Evolutionary conservation across 1,284 basidiomycete species (phyloP), one percentile per base, ranked within the genome.

Genomic region (Limonomyces culmigenus): DNA sequence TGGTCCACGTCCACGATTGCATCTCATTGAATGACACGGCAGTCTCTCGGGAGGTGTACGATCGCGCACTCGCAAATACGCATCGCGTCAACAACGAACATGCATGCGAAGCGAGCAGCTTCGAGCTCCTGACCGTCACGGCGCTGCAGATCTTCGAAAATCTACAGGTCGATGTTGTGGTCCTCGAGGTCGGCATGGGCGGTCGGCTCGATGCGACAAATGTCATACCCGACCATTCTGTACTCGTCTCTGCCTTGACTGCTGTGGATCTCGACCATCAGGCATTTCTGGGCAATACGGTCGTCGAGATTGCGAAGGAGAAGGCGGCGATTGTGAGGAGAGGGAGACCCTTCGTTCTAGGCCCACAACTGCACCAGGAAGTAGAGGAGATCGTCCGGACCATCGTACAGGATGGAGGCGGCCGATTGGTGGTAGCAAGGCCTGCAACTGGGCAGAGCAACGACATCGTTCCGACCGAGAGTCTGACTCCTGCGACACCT

Each of bases 111-210:
- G 69, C 77, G n/a, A 85, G 67, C 37, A 69, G 60, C 42, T 96
- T 96, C 52, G 92, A 95, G 57, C 49, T 89, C n/a, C 65, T 88
- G 39, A 84, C 89, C 0, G 63, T 81, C 39, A 78, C 75, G 0
- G 88, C 83, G 0, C 70, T 85, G 34, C 56, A 63, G 33, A 54
- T 83, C 32, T 88, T 89, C 50, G 80, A 89, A 46, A 59, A 60
- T 3, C 59, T 56, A 0, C 42, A 58, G 15, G 65, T 92, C 1
- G 89, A 96, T 47, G 52, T 97, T 13, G 77, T 84, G 33, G 69
- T 98, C 3, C 58, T 97, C 35, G 93, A 98, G 58, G 93, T 92
- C 5, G 95, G 93, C 0, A 78, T 99, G 74, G 95, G 93, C 0
- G 95, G 95, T 0, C 64, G 73, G 3, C 58, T 83, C 37, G 95